These are phyloP conservation scores for Penicillium sp. DNA, from an alignment of 2,329 filamentous ascomycete genomes.

Conservation along the genomic window DNA sequence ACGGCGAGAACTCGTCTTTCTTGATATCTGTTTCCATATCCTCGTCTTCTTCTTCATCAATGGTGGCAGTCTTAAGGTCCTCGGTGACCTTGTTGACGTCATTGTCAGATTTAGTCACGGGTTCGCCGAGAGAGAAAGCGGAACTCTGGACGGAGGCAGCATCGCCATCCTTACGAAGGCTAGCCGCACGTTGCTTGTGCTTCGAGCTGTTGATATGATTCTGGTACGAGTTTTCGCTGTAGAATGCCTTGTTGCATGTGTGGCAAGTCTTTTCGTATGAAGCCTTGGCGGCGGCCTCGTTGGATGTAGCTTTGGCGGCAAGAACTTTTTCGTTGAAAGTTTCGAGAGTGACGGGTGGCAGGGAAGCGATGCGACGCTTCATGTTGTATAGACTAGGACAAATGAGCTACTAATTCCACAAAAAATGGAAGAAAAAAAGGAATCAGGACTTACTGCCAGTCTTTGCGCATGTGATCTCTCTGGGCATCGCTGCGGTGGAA, in stretches of 20 bases:
- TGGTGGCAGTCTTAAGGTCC: constrained; percentile 65
- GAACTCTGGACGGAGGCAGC: constrained; percentile 86
- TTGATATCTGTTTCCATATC: constrained; percentile 47
- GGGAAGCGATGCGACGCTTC: constrained; percentile 85
- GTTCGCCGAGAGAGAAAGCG: constrained; percentile 85
- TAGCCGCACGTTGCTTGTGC: constrained; percentile 69
- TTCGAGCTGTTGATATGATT: constrained; percentile 92
- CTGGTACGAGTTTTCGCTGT: constrained; percentile 90
- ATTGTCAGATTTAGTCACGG: constrained; percentile 57
- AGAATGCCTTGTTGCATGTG: constrained; percentile 87
- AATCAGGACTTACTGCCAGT: constrained; percentile 80
- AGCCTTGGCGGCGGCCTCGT: constrained; percentile 80
- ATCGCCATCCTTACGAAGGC: constrained; percentile 45
- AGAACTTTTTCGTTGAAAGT: constrained; percentile 94
- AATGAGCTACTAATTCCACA: background rate
- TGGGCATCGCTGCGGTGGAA: constrained; percentile 93
- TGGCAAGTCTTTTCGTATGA: constrained; percentile 81
- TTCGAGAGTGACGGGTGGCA: constrained; percentile 88
- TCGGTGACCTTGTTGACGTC: constrained; percentile 77
- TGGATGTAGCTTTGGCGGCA: constrained; percentile 80
- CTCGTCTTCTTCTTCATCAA: constrained; percentile 45
- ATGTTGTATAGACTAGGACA: constrained; percentile 79
- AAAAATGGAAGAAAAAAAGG: background rate
- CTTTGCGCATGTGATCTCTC: constrained; percentile 93
- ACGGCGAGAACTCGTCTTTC: constrained; percentile 50